Evolutionary conservation across 345 rosid genomes (phyloP).

Genomic region (Populus pruinosa): DNA sequence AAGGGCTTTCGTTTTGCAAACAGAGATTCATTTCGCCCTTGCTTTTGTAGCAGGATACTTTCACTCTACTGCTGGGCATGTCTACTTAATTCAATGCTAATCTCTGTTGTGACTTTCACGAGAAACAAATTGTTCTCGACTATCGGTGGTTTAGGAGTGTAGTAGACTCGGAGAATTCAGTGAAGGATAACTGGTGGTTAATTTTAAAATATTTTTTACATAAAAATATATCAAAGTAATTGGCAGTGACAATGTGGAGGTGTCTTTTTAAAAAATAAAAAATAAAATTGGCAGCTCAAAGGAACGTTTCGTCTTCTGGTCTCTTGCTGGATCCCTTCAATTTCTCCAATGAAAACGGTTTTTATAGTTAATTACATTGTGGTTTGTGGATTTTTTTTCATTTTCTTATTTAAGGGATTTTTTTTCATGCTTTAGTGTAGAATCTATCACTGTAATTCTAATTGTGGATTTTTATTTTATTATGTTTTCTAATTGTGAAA

Average conservation of each 20-base stretch:
- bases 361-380: background rate
- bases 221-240: no score
- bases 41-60: no score
- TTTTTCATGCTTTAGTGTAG: background rate
- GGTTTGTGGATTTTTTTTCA: background rate
- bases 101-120: no score
- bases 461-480: background rate
- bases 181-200: no score
- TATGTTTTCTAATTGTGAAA: background rate
- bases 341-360: background rate
- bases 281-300: background rate
- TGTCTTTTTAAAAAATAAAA: no score
- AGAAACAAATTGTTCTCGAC: background rate
- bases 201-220: no score
- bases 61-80: background rate
- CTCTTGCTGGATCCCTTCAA: background rate
- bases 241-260: no score
- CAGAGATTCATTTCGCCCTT: no score
- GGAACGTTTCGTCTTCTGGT: background rate
- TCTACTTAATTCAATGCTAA: no score
- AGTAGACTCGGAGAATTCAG: no score
- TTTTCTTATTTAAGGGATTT: background rate
- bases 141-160: background rate
- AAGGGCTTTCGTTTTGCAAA: background rate
- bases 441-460: background rate